A percentile compares a stretch with the other conserved stretches of the same genome.
Conservation (phyloP, 192 early-diverging fungal species). For the Allomyces macrogynus region DNA sequence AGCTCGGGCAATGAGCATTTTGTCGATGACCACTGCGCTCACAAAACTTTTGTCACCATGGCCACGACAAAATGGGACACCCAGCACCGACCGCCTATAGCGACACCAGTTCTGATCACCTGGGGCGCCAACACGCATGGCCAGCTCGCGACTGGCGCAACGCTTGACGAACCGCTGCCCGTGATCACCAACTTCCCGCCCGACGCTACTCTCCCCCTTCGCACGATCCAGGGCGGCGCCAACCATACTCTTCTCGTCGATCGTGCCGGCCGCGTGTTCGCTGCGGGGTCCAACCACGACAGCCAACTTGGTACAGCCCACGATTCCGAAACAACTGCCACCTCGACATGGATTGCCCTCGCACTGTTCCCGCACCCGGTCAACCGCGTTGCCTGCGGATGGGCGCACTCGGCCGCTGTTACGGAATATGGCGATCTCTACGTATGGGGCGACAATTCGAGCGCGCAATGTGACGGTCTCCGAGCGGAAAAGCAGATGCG, state of each 20-base stretch:
- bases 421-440: not conserved
- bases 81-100: too few species aligned
- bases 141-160: not conserved
- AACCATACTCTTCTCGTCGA: not conserved
- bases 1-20: too few species aligned
- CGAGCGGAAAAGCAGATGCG: not conserved
- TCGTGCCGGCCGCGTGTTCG: not conserved
- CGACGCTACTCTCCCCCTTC: not conserved
- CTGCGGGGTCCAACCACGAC: not conserved
- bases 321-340: not conserved
- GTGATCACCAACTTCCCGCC: not conserved
- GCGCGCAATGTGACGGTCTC: not conserved
- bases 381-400: not conserved
- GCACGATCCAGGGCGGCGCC: not conserved
- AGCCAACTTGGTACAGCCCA: not conserved
- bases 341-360: not conserved
- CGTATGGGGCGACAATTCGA: not conserved
- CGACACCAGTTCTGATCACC: too few species aligned
- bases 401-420: not conserved
- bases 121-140: not conserved
- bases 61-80: too few species aligned
- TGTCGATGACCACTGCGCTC: too few species aligned
- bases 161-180: not conserved
- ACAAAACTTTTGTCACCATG: too few species aligned
- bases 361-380: not conserved